These are phyloP conservation scores for Colletotrichum sidae DNA, from an alignment of 2,329 filamentous ascomycete genomes.

Conservation along the genomic window DNA sequence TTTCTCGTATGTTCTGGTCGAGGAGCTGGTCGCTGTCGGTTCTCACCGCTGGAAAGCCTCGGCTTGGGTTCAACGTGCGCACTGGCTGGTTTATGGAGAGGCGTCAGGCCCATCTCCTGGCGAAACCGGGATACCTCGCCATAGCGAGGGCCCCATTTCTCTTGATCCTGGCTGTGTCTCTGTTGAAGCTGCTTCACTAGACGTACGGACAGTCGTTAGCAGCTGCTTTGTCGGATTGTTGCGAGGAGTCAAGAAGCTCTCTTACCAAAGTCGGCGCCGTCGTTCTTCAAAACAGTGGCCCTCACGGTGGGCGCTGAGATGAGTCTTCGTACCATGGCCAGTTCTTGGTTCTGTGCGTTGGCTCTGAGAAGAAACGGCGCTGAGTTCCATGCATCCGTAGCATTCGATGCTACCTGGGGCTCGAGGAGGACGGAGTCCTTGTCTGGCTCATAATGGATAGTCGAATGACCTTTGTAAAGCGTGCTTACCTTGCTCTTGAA, in stretches of 20 bases:
- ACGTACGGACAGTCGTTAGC: neutral
- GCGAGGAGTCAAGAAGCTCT: neutral
- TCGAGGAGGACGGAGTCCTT: constrained; percentile 18
- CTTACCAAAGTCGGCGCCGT: constrained; percentile 30
- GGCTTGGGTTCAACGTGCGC: neutral
- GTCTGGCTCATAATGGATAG: constrained; percentile 8
- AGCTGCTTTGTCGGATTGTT: neutral
- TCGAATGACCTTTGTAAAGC: constrained; percentile 8
- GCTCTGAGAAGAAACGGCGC: constrained; percentile 35
- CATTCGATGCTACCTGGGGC: neutral
- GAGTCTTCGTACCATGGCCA: constrained; percentile 42
- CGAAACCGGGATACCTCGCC: constrained; percentile 27
- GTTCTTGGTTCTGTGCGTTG: constrained; percentile 42
- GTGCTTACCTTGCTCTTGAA: constrained; percentile 21
- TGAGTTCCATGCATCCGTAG: neutral
- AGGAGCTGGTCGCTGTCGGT: neutral
- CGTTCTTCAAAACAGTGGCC: constrained; percentile 33
- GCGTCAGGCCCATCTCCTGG: constrained; percentile 12
- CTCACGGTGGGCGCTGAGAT: constrained; percentile 40
- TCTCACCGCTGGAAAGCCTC: neutral
- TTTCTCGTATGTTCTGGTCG: constrained; percentile 9
- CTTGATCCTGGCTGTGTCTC: no score
- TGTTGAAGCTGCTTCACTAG: neutral
- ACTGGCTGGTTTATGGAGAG: neutral
- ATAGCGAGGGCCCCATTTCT: constrained; percentile 41